Evolutionary conservation across 495 filamentous ascomycete genomes (phyloP).

Genomic region (Cenococcum geophilum): DNA sequence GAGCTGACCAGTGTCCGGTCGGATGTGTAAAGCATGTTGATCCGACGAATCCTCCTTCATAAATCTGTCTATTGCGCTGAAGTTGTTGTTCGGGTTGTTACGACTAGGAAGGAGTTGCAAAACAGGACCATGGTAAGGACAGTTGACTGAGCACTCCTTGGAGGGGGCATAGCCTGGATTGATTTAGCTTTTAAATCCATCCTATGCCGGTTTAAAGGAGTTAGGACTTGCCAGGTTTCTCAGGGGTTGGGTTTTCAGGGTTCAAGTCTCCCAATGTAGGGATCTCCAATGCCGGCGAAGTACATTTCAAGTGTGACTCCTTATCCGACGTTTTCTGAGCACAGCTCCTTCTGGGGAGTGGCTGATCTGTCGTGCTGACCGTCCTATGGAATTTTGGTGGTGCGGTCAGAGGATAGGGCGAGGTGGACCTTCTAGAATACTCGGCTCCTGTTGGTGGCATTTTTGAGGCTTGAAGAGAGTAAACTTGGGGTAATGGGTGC

Average conservation of each 20-base stretch:
- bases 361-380: too few relatives aligned
- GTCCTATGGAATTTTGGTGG: too few relatives aligned
- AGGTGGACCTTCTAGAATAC: too few relatives aligned
- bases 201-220: background rate
- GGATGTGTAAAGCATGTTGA: slow-evolving; percentile 11
- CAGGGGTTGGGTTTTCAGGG: background rate
- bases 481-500: too few relatives aligned
- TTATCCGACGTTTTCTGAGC: too few relatives aligned
- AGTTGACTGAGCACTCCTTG: background rate
- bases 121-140: background rate
- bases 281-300: too few relatives aligned
- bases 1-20: slow-evolving; percentile 10
- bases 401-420: too few relatives aligned
- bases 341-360: too few relatives aligned
- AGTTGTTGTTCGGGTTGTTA: background rate
- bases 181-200: background rate
- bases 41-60: slow-evolving; percentile 10
- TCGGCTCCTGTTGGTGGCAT: too few relatives aligned
- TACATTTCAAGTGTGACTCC: too few relatives aligned
- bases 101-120: background rate
- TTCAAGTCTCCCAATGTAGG: too few relatives aligned
- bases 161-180: background rate
- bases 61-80: background rate
- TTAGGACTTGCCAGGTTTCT: background rate
- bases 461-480: too few relatives aligned